Percentiles rank a stretch among this genome's conserved stretches.
Evolutionary conservation across 2,329 filamentous ascomycete genomes (phyloP).

Genomic region (Verticillium zaregamsianum): DNA sequence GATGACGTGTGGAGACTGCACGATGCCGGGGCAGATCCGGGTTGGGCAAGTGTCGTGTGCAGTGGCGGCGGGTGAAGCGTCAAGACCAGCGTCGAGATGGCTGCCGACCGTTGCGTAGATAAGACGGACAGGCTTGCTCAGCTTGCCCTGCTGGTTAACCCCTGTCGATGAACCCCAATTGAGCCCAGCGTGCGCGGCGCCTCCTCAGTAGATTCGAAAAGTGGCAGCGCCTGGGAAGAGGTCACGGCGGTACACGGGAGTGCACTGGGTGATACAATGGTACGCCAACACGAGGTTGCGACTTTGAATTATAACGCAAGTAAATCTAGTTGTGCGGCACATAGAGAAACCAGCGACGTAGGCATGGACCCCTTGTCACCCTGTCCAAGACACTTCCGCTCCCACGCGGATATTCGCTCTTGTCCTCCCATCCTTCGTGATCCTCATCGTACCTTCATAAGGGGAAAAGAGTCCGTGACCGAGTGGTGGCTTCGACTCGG

Average conservation of each 20-base stretch:
- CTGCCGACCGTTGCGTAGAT: neutral
- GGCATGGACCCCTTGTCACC: neutral
- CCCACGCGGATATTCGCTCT: neutral
- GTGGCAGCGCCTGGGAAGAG: neutral
- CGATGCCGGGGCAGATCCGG: neutral
- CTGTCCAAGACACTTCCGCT: neutral
- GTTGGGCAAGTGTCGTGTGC: neutral
- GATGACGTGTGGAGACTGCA: neutral
- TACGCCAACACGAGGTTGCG: neutral
- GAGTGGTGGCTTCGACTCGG: neutral
- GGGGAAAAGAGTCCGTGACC: neutral
- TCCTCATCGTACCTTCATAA: neutral
- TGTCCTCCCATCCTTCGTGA: neutral
- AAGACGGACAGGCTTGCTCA: neutral
- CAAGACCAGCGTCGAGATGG: neutral
- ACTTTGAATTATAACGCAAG: neutral
- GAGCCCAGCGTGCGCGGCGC: neutral
- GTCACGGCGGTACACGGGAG: neutral
- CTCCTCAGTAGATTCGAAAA: neutral
- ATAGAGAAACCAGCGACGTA: neutral
- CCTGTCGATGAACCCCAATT: neutral
- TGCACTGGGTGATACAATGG: neutral
- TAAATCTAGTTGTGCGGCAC: neutral
- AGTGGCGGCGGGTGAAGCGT: neutral
- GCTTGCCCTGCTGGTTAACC: neutral